Percentiles rank a stretch among this genome's conserved stretches.
phyloP scores from a whole-genome alignment of 139 green algal species.

The Diplosphaera chodatii region DNA sequence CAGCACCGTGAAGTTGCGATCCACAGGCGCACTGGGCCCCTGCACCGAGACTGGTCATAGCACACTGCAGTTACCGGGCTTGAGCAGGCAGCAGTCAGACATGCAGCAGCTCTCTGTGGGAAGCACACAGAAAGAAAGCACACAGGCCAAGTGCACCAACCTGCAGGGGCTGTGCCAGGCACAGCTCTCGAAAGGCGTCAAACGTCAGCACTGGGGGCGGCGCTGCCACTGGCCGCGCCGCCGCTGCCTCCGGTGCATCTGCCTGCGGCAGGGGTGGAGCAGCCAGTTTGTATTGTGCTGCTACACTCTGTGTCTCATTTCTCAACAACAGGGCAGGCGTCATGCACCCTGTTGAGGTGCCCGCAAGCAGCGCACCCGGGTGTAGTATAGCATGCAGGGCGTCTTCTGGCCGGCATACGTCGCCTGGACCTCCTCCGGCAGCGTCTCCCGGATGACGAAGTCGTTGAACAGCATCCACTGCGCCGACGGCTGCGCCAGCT shows the following conservation, averaged over 20 bases:
- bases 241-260: constrained; percentile 4
- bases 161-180: constrained; percentile 43
- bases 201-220: constrained; percentile 37
- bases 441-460: constrained; percentile 52
- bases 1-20: constrained; percentile 59
- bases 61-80: too few relatives aligned
- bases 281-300: too few relatives aligned
- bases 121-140: too few relatives aligned
- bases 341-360: too few relatives aligned
- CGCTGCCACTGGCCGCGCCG: background rate
- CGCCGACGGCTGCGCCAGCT: too few relatives aligned
- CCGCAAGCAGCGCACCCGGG: constrained; percentile 25
- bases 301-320: too few relatives aligned
- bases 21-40: constrained; percentile 14
- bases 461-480: constrained; percentile 91
- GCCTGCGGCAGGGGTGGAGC: too few relatives aligned
- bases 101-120: too few relatives aligned
- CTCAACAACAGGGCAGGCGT: too few relatives aligned
- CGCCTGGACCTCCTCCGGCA: constrained; percentile 40
- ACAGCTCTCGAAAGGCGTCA: constrained; percentile 55
- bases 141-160: too few relatives aligned
- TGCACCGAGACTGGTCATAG: too few relatives aligned
- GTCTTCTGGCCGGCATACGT: constrained; percentile 72
- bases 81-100: too few relatives aligned
- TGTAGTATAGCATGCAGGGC: constrained; percentile 82